Evolutionary conservation across 495 filamentous ascomycete genomes (phyloP).

Genomic region (Penicillium canescens): DNA sequence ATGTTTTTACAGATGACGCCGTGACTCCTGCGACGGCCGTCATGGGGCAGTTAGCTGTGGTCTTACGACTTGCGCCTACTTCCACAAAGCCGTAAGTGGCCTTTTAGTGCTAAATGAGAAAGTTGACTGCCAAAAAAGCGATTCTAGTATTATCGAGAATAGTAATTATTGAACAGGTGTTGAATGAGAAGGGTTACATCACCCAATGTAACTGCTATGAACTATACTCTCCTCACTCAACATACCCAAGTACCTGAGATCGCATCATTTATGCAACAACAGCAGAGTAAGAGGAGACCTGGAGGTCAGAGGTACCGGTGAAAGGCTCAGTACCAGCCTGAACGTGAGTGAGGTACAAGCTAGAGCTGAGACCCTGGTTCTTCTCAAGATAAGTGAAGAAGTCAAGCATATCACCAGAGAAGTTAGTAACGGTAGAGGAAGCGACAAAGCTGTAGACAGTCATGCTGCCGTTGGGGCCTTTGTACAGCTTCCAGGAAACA

Average conservation of each 20-base stretch:
- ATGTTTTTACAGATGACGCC: no score
- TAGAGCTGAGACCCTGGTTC: constrained; percentile 49
- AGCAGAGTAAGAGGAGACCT: constrained; percentile 40
- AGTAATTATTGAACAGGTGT: no score
- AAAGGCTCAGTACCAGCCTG: constrained; percentile 61
- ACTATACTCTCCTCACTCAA: no score
- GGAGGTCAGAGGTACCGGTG: constrained; percentile 42
- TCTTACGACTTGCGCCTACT: no score
- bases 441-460: constrained; percentile 64
- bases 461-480: constrained; percentile 55
- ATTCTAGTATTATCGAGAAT: neutral
- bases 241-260: neutral
- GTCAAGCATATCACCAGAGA: constrained; percentile 53
- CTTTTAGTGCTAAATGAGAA: no score
- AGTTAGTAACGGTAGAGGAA: constrained; percentile 43
- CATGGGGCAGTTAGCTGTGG: no score
- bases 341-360: constrained; percentile 54
- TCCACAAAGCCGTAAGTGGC: no score
- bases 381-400: constrained; percentile 59
- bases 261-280: constrained; percentile 33
- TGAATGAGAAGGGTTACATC: no score
- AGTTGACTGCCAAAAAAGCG: neutral
- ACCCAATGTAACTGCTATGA: no score
- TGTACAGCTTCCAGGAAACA: constrained; percentile 52
- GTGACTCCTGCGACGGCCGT: no score